Base-by-base conservation (phyloP, 2,329 filamentous ascomycete genomes). In the Curvularia hawaiiensis region DNA sequence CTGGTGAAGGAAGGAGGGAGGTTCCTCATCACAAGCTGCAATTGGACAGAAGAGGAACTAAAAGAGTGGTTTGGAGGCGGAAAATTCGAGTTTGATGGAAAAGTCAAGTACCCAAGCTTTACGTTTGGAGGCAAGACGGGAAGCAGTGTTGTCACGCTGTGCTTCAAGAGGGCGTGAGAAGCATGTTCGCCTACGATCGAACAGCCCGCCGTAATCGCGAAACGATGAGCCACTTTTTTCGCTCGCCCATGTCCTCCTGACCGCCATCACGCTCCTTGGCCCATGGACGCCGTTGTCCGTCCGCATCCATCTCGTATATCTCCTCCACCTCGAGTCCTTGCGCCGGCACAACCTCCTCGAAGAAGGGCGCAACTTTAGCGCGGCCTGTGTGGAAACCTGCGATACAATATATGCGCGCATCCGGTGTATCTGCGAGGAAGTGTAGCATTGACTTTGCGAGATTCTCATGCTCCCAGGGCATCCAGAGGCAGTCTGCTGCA, bases 31-130 rank as follows among this genome's bases (percentile, higher is more conserved):
- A 98, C 95, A 53, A 97, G 92, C 77, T 99, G 95, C 76, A 99
- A 99, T 78, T 99, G 95, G 95, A 98, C 94, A 1, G 92, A 95
- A 79, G 85, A 87, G 40, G 95, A 99, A 80, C 78, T 99, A 68
- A 81, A 84, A 59, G 79, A 78, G 16, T 98, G 94, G 92, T 95
- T 98, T 73, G 86, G 84, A 50, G 67, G 72, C 4, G 60, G 75
- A 53, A 71, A 79, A 49, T 82, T 96, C 65, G 79, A 80, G 59
- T 85, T 87, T 55, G 87, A 85, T 52, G 88, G 85, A 1, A 83
- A 85, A 65, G 87, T 97, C 53, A 85, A 89, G 70, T 98, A 98
- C 76, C 90, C 87, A 22, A 90, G 87, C 51, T 98, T 97, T 76
- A 89, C 86, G 55, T 99, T 97, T 79, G 94, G 92, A 0, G 94